Conservation (phyloP, 2,329 filamentous ascomycete species). For the Parascedosporium putredinis region DNA sequence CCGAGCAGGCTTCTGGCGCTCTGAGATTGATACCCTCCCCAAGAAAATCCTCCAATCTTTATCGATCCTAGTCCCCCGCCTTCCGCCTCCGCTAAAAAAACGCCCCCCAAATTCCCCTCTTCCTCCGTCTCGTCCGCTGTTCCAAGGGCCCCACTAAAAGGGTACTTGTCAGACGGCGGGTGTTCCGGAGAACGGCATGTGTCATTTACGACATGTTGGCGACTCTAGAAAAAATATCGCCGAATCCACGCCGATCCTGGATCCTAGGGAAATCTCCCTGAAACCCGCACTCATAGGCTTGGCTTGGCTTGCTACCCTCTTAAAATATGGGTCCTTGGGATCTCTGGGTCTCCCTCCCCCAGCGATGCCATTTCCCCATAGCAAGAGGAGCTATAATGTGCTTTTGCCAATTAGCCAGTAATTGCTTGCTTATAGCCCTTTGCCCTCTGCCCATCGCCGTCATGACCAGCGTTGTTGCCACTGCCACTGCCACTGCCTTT, state of each 20-base stretch:
- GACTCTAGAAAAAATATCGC: conserved; percentile 12
- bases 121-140: not conserved
- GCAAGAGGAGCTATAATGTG: conserved; percentile 2
- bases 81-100: not conserved
- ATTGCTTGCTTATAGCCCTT: conserved; percentile 5
- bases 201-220: conserved; percentile 10
- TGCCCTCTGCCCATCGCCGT: not conserved
- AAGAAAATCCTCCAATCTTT: conserved; percentile 1
- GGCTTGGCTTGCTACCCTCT: conserved; percentile 1
- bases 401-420: conserved; percentile 9
- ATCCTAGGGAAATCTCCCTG: conserved; percentile 9
- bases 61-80: not conserved
- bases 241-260: conserved; percentile 15
- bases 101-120: not conserved
- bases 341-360: not conserved
- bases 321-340: conserved; percentile 4
- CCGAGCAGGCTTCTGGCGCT: too few relatives aligned
- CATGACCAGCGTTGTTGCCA: not conserved
- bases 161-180: not conserved
- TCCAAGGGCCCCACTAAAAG: not conserved
- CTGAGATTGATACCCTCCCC: too few relatives aligned
- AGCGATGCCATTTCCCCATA: conserved; percentile 1
- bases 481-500: too few relatives aligned
- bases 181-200: conserved; percentile 1
- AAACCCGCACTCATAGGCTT: conserved; percentile 1